phyloP scores from a whole-genome alignment of 495 filamentous ascomycete genomes.

The Daldinia decipiens region DNA sequence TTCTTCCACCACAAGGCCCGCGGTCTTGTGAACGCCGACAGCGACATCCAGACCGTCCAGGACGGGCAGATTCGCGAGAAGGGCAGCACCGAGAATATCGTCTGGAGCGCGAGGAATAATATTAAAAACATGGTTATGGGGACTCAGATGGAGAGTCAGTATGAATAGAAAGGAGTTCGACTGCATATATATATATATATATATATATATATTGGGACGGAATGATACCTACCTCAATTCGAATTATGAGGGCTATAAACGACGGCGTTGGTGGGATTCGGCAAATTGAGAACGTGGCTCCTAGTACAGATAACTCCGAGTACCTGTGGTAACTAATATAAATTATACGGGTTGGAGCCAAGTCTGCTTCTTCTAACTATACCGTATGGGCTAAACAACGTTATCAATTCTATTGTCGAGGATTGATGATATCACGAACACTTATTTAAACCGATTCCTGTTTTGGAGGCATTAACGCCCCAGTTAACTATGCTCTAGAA shows the following conservation, averaged over 20 bases:
- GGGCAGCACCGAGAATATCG: slow-evolving; percentile 57
- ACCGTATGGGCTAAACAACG: neutral
- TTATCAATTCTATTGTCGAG: neutral
- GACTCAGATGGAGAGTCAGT: slow-evolving; percentile 37
- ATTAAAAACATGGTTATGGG: slow-evolving; percentile 40
- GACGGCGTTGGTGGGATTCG: neutral
- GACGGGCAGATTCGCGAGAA: slow-evolving; percentile 49
- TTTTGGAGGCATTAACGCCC: neutral
- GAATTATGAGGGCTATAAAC: neutral
- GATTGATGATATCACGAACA: too few relatives aligned
- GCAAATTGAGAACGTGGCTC: neutral
- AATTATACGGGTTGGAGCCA: neutral
- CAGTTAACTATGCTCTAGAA: neutral
- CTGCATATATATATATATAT: neutral
- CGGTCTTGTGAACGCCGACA: slow-evolving; percentile 52
- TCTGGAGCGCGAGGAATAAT: slow-evolving; percentile 63
- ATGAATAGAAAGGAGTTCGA: slow-evolving; percentile 18
- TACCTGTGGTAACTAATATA: neutral
- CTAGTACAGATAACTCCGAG: neutral
- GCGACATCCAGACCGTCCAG: slow-evolving; percentile 55
- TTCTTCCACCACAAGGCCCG: slow-evolving; percentile 59
- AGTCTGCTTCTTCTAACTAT: neutral
- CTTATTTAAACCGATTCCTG: too few relatives aligned
- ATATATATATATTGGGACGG: neutral
- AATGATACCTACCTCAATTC: neutral